Evolutionary conservation across 2,329 filamentous ascomycete species (phyloP).

Genomic region (Epichloe uncinata): DNA sequence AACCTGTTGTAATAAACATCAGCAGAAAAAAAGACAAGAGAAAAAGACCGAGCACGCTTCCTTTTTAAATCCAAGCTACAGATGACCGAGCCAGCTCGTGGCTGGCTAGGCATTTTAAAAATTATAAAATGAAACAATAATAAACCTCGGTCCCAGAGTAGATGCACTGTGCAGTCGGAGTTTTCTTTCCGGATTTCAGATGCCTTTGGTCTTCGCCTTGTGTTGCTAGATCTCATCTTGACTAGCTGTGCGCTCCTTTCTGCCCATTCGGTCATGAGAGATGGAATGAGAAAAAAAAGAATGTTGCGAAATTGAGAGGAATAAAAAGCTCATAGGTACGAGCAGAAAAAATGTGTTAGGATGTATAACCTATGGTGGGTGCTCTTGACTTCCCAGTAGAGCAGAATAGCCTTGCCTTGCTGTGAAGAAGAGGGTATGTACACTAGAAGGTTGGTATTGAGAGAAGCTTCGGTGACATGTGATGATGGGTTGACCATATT

Average conservation of each 20-base stretch:
- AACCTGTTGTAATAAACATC: not conserved
- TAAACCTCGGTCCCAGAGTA: not conserved
- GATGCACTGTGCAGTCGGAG: not conserved
- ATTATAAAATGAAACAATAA: not conserved
- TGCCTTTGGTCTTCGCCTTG: not conserved
- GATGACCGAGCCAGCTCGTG: not conserved
- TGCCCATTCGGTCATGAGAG: not conserved
- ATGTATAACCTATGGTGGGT: no score
- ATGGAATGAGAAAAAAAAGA: not conserved
- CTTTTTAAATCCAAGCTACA: not conserved
- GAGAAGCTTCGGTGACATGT: no score
- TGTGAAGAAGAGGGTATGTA: no score
- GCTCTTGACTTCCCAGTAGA: no score
- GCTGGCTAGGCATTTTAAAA: not conserved
- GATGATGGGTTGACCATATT: no score
- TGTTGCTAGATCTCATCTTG: not conserved
- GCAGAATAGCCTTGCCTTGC: no score
- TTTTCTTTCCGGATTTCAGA: not conserved
- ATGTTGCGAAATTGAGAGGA: no score
- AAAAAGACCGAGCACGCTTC: not conserved
- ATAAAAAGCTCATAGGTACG: no score
- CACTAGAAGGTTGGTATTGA: no score
- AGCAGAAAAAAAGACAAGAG: not conserved
- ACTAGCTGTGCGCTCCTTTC: not conserved
- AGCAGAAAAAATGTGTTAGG: no score